Base-by-base conservation (phyloP, 371 early-diverging fungal species). In the Lichtheimia hyalospora region DNA sequence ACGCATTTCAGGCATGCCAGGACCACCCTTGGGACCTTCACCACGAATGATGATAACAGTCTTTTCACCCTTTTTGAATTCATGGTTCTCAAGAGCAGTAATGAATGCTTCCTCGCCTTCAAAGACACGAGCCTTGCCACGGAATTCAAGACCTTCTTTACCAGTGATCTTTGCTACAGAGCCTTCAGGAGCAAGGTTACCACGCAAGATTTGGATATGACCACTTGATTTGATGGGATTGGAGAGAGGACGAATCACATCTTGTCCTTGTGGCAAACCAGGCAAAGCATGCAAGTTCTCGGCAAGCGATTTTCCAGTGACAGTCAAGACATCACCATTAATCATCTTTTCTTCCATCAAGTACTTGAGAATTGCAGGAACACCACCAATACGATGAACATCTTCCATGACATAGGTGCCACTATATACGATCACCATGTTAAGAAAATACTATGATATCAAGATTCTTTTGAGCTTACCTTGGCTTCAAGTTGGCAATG, bases 141-240 rank as follows among this genome's bases (percentile, higher is more conserved):
- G 74, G 68, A 97, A 97, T 48, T 60, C 57, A 5, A 96, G 79
- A 18, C 98, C 98, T 76, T 97, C 96, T 77, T 97, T 97, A 57
- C 98, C 98, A 10, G 98, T 97, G 78, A 97, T 97, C 80, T 97
- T 97, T 62, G 96, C 98, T 16, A 97, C 98, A 10, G 92, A 85
- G n/a, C 96, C 96, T 63, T 92, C 91, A 28, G 98, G 97, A 12
- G 98, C 96, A n/a, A 98, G 83, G 73, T 95, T 96, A 68, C 98
- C 98, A 53, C 83, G 75, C 58, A 98, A 75, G 52, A 96, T 95
- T 74, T 92, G 93, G 66, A 98, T 82, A 69, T 98, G 98, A 18
- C 97, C 98, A 24, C 90, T 84, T 1, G 84, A 28, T 79, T 97
- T 98, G 83, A 98, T 94, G 24, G 98, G 98, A 48, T 88, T 79